Conservation (phyloP, 1,284 basidiomycete species). For the Leucoagaricus sp. region DNA sequence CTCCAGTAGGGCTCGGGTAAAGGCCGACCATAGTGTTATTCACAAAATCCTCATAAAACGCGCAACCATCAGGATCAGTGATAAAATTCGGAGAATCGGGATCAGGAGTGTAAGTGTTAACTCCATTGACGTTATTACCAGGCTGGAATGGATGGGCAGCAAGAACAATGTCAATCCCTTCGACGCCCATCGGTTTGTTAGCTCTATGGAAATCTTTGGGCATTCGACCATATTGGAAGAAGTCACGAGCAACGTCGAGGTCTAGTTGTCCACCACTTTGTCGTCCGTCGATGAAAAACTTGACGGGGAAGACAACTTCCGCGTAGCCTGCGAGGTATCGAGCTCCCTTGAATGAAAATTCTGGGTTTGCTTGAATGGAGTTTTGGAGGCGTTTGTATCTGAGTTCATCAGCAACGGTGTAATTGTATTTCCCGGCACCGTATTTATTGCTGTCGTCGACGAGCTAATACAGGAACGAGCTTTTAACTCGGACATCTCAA, state of each 20-base stretch:
- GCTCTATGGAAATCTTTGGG: conserved; percentile 18
- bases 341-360: conserved; percentile 21
- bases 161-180: conserved; percentile 16
- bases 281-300: conserved; percentile 27
- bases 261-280: conserved; percentile 19
- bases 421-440: conserved; percentile 25
- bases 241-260: conserved; percentile 15
- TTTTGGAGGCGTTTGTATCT: conserved; percentile 24
- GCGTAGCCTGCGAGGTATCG: conserved; percentile 24
- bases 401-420: conserved; percentile 23
- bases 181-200: not conserved
- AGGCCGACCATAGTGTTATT: conserved; percentile 19
- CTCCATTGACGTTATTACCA: conserved; percentile 16
- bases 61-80: conserved; percentile 10
- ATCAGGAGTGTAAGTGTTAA: conserved; percentile 17
- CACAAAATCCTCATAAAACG: conserved; percentile 21
- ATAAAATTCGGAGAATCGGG: conserved; percentile 19
- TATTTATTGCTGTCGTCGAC: conserved; percentile 21
- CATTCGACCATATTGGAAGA: conserved; percentile 19
- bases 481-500: not conserved
- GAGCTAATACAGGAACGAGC: conserved; percentile 14
- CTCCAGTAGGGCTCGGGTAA: conserved; percentile 23
- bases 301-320: conserved; percentile 18
- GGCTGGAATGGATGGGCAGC: conserved; percentile 19
- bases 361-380: conserved; percentile 13